A percentile compares a stretch with the other conserved stretches of the same genome.
Conservation (phyloP, 208 protist species). For the Acanthamoeba sp. region DNA sequence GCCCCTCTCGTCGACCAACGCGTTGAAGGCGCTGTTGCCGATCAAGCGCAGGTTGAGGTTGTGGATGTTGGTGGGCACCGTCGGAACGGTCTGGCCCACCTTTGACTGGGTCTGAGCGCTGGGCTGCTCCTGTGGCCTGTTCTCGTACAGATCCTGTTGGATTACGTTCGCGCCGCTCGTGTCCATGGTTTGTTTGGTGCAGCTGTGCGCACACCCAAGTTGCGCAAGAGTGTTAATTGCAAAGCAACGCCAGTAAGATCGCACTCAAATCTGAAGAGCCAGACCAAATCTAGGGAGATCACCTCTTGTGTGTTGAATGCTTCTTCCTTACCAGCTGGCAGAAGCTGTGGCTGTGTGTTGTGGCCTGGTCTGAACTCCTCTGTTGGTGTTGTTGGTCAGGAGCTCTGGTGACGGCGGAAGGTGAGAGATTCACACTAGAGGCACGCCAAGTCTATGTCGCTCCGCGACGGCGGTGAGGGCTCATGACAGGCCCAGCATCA, state of each 20-base stretch:
- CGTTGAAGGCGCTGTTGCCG: conserved; percentile 83
- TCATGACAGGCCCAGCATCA: neutral
- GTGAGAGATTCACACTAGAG: conserved; percentile 27
- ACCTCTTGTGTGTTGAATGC: too few relatives aligned
- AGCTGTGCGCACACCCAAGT: neutral
- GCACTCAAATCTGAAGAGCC: too few relatives aligned
- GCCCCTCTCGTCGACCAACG: conserved; percentile 80
- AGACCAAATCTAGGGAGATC: too few relatives aligned
- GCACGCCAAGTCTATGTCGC: neutral
- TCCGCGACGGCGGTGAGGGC: neutral
- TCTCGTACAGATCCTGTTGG: conserved; percentile 45
- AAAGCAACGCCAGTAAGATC: too few relatives aligned
- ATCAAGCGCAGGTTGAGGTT: conserved; percentile 84
- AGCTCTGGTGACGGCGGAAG: neutral
- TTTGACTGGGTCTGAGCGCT: neutral
- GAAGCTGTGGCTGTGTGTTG: too few relatives aligned
- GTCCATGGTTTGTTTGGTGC: neutral
- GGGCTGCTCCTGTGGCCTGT: conserved; percentile 4
- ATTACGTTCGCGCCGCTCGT: conserved; percentile 17
- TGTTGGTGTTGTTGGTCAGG: neutral
- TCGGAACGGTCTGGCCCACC: neutral
- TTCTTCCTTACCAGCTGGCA: too few relatives aligned
- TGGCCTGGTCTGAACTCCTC: neutral
- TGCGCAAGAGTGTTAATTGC: neutral
- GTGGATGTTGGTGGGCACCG: conserved; percentile 68